Conservation (phyloP, 148 eudicot genomes). For the Vaccinium corymbosum region DNA sequence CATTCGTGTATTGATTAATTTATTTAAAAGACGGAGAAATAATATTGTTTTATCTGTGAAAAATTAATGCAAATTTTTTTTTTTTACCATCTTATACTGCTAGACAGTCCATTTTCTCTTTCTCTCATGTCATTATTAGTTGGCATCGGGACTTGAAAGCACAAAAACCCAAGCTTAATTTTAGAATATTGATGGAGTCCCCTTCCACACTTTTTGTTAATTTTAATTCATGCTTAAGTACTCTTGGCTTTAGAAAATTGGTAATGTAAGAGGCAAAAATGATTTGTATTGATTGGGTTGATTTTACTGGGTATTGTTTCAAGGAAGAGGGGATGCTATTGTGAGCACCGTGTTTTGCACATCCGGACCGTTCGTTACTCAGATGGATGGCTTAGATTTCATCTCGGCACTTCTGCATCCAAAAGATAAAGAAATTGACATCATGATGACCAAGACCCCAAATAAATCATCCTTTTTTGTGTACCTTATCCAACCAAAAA, state of each 20-base stretch:
- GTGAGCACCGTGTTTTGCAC: too few species aligned
- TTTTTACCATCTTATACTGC: not conserved
- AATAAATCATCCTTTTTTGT: not conserved
- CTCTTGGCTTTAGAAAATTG: not conserved
- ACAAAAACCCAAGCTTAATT: constrained; percentile 28
- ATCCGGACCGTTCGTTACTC: too few species aligned
- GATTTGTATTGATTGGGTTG: constrained; percentile 25
- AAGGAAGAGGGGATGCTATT: not conserved
- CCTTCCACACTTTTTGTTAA: not conserved
- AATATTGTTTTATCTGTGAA: not conserved
- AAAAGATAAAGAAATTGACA: not conserved
- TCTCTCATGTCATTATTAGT: constrained; percentile 43
- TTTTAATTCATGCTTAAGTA: constrained; percentile 13
- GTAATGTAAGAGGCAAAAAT: constrained; percentile 11
- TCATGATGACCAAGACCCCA: not conserved
- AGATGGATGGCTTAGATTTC: too few species aligned
- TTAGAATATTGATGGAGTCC: constrained; percentile 30
- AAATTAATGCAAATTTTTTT: not conserved
- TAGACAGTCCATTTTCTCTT: constrained; percentile 21
- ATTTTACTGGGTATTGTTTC: constrained; percentile 11
- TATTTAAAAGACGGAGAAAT: not conserved
- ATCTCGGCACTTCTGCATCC: too few species aligned
- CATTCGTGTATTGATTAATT: not conserved
- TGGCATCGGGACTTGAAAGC: constrained; percentile 48
- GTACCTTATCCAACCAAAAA: too few species aligned